phyloP scores from a whole-genome alignment of 2,329 filamentous ascomycete genomes.

The Verticillium nubilum region DNA sequence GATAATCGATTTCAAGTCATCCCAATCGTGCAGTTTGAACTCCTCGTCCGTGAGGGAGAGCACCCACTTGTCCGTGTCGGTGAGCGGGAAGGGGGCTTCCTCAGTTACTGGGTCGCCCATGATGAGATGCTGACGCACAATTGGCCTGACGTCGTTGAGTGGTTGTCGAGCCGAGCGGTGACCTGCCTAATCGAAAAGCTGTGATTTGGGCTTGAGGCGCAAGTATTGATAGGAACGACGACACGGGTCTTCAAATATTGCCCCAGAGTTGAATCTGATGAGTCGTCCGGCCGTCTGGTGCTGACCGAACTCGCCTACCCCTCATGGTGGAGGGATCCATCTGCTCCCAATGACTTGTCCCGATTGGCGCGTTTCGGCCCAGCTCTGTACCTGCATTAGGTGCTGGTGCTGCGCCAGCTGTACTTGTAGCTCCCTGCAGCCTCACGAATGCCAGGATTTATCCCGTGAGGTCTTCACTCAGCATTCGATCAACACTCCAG shows the following conservation, averaged over 20 bases:
- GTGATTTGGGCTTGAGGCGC: no score
- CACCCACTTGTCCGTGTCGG: conserved; percentile 52
- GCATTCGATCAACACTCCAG: no score
- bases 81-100: conserved; percentile 53
- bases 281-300: not conserved
- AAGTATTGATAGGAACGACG: no score
- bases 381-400: no score
- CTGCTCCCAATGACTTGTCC: not conserved
- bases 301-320: not conserved
- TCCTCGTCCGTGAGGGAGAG: conserved; percentile 62
- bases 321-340: not conserved
- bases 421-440: no score
- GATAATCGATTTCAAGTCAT: conserved; percentile 63
- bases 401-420: no score
- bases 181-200: not conserved
- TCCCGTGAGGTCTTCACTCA: no score
- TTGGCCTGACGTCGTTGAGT: no score
- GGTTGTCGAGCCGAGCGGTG: no score
- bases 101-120: conserved; percentile 35
- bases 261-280: not conserved
- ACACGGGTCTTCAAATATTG: no score
- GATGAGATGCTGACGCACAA: not conserved
- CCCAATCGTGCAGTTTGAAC: conserved; percentile 69
- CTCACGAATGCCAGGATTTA: no score
- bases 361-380: not conserved